These are phyloP conservation scores for Kodamaea sagamina DNA, from an alignment of 805 yeast species.

Conservation along the genomic window DNA sequence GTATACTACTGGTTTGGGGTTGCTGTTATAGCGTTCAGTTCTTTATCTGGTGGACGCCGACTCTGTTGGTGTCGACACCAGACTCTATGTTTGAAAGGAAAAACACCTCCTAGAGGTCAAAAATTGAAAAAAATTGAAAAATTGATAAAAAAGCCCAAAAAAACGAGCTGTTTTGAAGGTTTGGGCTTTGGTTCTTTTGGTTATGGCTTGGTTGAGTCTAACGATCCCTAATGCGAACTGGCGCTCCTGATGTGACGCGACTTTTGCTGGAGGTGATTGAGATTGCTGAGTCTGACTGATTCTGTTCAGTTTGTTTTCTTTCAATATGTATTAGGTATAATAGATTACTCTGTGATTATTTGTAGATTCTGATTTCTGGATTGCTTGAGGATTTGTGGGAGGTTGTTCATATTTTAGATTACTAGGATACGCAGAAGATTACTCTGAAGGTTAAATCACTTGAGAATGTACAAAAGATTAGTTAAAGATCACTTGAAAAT, in stretches of 20 bases:
- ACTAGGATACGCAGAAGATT: too few species aligned
- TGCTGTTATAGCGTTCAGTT: slow-evolving; percentile 11
- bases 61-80: too few species aligned
- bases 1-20: slow-evolving; percentile 9
- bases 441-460: too few species aligned
- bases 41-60: background rate
- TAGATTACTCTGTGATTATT: slow-evolving; percentile 4
- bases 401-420: too few species aligned
- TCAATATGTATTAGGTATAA: slow-evolving; percentile 6
- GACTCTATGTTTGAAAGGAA: background rate
- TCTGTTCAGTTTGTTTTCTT: background rate
- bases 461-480: too few species aligned
- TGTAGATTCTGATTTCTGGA: background rate
- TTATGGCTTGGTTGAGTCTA: slow-evolving; percentile 6
- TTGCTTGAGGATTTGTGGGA: too few species aligned
- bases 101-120: background rate
- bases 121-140: slow-evolving; percentile 12
- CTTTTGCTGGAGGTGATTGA: slow-evolving; percentile 10
- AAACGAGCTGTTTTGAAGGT: slow-evolving; percentile 16
- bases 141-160: slow-evolving; percentile 15
- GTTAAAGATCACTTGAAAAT: too few species aligned
- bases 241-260: slow-evolving; percentile 17
- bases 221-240: slow-evolving; percentile 9
- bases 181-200: slow-evolving; percentile 9
- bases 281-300: too few species aligned